Evolutionary conservation across 2,329 filamentous ascomycete genomes (phyloP), one percentile per base, ranked within the genome.

Genomic region (Colletotrichum filicis): DNA sequence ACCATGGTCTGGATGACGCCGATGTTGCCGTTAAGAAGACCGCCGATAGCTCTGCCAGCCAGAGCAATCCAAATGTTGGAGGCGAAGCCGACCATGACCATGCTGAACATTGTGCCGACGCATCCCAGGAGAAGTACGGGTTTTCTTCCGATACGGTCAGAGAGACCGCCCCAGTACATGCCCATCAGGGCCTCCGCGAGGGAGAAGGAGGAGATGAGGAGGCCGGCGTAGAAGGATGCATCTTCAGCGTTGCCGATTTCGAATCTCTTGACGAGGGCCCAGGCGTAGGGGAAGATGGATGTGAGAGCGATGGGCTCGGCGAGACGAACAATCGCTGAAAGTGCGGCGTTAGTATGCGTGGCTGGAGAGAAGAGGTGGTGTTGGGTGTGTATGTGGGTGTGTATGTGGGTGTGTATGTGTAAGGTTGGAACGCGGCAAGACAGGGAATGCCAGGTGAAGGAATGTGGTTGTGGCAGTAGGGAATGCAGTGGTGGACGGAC

Each of bases 1-100:
- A 98, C 95, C 94, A 97, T 97, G 22, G 95, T 97, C 82, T 97
- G 93, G 76, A 97, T 94, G 46, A 97, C 94, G 32, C 94, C 95
- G 76, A 97, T 95, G 79, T 98, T 98, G 72, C 95, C 95, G 81
- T 98, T 98, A 68, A 98, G 87, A 14, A 95, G 87, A 26, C 95
- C 95, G 55, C 95, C 95, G 16, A 97, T 80, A 57, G 92, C 90
- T 78, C 95, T 89, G 16, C 95, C 95, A 35, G 90, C 79, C 57
- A 98, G 85, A 19, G 95, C 95, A 71, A 96, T 83, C 92, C 94
- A 96, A 76, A 98, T 94, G 81, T 93, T 97, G 64, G 89, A 87
- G 8, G 95, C 91, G 78, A 98, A 91, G 35, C 95, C 95, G 9
- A 98, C 94, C 78, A 96, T 87, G 67, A 98, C 81, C 83, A 98